Evolutionary conservation across 345 rosid genomes (phyloP).

Genomic region (Aquilaria sinensis): DNA sequence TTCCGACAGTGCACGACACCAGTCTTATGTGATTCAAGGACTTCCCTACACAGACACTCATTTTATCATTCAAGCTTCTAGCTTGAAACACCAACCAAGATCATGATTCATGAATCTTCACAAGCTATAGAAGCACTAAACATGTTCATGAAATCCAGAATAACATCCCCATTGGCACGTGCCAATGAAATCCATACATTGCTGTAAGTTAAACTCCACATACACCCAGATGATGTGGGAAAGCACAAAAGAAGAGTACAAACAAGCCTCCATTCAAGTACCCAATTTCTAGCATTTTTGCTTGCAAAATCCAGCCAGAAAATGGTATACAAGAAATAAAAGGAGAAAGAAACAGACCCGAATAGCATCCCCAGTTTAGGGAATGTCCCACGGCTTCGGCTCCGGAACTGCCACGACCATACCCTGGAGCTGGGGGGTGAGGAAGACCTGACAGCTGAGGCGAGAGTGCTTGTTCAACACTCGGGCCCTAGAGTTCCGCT

Average conservation of each 20-base stretch:
- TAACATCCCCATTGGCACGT: neutral
- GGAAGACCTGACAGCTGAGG: constrained; percentile 87
- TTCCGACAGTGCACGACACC: too few species aligned
- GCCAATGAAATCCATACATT: constrained; percentile 5
- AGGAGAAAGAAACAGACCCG: constrained; percentile 8
- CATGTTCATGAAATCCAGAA: neutral
- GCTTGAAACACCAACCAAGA: too few species aligned
- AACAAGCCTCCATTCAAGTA: neutral
- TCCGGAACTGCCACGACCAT: constrained; percentile 99
- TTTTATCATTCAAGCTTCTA: too few species aligned
- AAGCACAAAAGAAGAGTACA: neutral
- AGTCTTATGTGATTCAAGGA: too few species aligned
- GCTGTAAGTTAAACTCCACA: constrained; percentile 7
- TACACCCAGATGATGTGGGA: constrained; percentile 6
- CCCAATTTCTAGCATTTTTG: constrained; percentile 8
- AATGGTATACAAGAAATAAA: neutral
- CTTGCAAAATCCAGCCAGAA: neutral
- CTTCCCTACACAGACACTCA: neutral
- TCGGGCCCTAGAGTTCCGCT: constrained; percentile 76
- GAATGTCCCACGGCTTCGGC: constrained; percentile 95
- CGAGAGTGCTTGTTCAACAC: constrained; percentile 86
- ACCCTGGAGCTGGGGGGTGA: constrained; percentile 75
- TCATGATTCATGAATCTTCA: too few species aligned
- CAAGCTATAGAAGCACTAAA: neutral
- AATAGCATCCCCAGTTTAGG: constrained; percentile 28